Evolutionary conservation across 139 green algal genomes (phyloP), one percentile per base, ranked within the genome.

Genomic region (Astrephomene gubernaculifera): DNA sequence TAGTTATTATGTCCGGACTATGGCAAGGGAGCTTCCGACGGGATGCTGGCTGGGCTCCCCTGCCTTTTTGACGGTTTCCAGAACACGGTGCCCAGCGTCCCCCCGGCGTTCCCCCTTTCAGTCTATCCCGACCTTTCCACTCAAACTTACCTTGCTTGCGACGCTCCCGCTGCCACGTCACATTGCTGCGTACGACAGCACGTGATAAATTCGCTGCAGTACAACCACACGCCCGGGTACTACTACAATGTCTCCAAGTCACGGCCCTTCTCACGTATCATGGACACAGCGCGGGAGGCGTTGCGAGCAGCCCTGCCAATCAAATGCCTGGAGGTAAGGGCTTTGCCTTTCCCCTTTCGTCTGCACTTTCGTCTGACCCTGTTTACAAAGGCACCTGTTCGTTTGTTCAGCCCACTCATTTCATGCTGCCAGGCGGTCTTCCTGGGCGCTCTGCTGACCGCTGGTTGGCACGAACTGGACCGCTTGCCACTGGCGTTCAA

Each of bases 401-500:
- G n/a, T 57, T 17, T 25, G 14, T 57, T 17, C 17, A 17, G 14
- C 49, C 49, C 49, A 57, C 14, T 57, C 49, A 25, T 12, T 17
- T 57, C 49, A 57, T 57, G 49, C 49, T 57, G 84, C 25, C 83
- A 91, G 80, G 88, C 88, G 21, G 83, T 89, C 64, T 91, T 91
- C 81, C 85, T 91, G 38, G 88, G 88, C 27, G 19, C 61, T 22
- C 71, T 89, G 49, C 82, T 94, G n/a, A 95, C 92, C 1, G 79
- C 73, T 25, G 86, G 84, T 24, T 94, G 90, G 90, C 57, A 87
- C 25, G 87, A 90, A 33, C 52, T 91, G 57, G 86, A 93, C 27
- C 82, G 93, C 17, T 53, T 94, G 14, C 90, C 93, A 6, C 36
- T 95, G 25, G 89, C 90, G 81, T 95, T 94, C 80, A 95, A 95